A percentile compares a stretch with the other conserved stretches of the same genome.
Evolutionary conservation across 495 filamentous ascomycete species (phyloP).

Genomic region (Podospora pseudocomata): DNA sequence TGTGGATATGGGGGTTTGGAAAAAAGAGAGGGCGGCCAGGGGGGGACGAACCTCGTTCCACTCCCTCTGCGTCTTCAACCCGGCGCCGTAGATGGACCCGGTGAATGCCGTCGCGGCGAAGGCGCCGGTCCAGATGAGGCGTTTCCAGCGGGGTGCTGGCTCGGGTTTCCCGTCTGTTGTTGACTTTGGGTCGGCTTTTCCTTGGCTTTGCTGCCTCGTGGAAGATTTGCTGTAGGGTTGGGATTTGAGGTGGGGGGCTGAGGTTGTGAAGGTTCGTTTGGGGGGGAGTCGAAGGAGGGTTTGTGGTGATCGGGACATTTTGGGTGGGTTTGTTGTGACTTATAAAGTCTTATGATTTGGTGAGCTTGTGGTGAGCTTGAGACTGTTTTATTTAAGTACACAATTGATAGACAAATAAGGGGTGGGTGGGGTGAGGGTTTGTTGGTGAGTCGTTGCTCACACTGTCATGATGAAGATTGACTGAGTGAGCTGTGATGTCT

Average conservation of each 20-base stretch:
- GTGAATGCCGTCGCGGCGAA: slow-evolving; percentile 48
- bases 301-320: background rate
- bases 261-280: background rate
- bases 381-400: background rate
- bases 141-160: slow-evolving; percentile 26
- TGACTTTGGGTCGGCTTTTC: background rate
- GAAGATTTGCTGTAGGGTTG: background rate
- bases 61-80: slow-evolving; percentile 53
- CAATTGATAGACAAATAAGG: no score
- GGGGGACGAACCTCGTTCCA: slow-evolving; percentile 26
- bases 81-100: slow-evolving; percentile 55
- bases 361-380: background rate
- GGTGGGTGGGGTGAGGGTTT: no score
- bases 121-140: slow-evolving; percentile 41
- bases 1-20: no score
- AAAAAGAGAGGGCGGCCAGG: background rate
- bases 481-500: no score
- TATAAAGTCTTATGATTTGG: background rate
- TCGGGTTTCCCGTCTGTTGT: background rate
- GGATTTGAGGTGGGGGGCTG: background rate
- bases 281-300: background rate
- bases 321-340: background rate
- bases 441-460: no score
- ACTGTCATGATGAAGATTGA: no score
- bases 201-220: background rate